Conservation (phyloP, 495 filamentous ascomycete genomes). For the Platismatia glauca region DNA sequence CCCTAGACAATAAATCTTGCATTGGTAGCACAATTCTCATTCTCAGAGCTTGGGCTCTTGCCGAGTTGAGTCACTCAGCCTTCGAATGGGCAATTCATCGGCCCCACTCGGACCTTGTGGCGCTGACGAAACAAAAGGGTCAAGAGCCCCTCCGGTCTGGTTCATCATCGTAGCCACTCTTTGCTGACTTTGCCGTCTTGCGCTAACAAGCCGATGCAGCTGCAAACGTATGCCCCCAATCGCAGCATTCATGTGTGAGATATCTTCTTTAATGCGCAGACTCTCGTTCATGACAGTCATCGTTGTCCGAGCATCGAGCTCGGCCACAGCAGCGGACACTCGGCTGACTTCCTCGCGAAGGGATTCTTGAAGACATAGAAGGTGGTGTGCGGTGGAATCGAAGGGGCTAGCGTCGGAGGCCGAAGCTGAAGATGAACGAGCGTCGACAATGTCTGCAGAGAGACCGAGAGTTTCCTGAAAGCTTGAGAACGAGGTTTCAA, state of each 20-base stretch:
- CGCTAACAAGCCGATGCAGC: slow-evolving; percentile 59
- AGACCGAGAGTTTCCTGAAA: slow-evolving; percentile 36
- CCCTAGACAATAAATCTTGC: background rate
- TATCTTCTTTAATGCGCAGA: slow-evolving; percentile 57
- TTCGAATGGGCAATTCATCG: slow-evolving; percentile 5
- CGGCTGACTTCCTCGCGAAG: slow-evolving; percentile 55
- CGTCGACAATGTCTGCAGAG: slow-evolving; percentile 18
- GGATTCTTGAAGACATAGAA: slow-evolving; percentile 59
- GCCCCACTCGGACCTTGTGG: background rate
- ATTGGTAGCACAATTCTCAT: background rate
- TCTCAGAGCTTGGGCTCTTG: slow-evolving; percentile 18
- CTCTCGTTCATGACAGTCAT: slow-evolving; percentile 64
- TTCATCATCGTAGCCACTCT: slow-evolving; percentile 5
- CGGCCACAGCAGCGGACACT: slow-evolving; percentile 47
- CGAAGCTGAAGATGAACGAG: slow-evolving; percentile 3
- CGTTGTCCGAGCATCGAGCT: slow-evolving; percentile 55
- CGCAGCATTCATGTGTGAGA: slow-evolving; percentile 57
- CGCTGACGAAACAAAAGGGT: background rate
- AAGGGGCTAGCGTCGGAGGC: slow-evolving; percentile 22
- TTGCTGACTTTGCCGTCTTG: slow-evolving; percentile 40
- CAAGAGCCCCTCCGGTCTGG: slow-evolving; percentile 3
- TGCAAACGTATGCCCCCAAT: slow-evolving; percentile 56
- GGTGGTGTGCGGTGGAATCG: slow-evolving; percentile 45
- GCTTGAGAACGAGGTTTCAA: slow-evolving; percentile 45
- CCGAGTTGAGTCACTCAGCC: slow-evolving; percentile 15